phyloP scores from a whole-genome alignment of 2,329 filamentous ascomycete genomes.

The Akanthomyces uredinophilus region DNA sequence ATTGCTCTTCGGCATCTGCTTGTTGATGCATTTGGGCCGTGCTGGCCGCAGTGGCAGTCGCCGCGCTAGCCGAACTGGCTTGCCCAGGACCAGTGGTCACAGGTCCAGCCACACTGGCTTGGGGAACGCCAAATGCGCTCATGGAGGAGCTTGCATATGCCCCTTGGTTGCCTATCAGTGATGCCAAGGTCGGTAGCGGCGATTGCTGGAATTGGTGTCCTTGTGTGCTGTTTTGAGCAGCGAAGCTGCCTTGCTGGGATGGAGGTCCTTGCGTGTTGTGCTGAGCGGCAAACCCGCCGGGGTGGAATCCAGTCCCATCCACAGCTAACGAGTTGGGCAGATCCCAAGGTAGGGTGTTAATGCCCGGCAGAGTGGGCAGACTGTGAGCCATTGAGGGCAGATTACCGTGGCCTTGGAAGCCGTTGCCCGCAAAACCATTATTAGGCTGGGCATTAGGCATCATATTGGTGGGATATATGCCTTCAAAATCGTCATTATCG shows the following conservation, averaged over 20 bases:
- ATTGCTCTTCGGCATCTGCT: slow-evolving; percentile 19
- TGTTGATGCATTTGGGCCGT: slow-evolving; percentile 32
- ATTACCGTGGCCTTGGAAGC: neutral
- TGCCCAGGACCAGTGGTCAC: slow-evolving; percentile 20
- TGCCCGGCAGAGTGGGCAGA: slow-evolving; percentile 1
- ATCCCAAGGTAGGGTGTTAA: slow-evolving; percentile 3
- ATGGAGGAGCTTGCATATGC: slow-evolving; percentile 18
- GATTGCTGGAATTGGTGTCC: slow-evolving; percentile 19
- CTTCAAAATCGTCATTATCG: slow-evolving; percentile 41
- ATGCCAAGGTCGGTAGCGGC: slow-evolving; percentile 20
- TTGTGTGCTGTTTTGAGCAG: neutral
- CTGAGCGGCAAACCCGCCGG: neutral
- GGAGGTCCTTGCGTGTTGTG: slow-evolving; percentile 16
- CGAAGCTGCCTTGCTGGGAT: slow-evolving; percentile 13
- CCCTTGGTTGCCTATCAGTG: slow-evolving; percentile 26
- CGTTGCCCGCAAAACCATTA: neutral
- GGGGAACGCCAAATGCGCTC: slow-evolving; percentile 19
- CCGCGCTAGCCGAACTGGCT: slow-evolving; percentile 23
- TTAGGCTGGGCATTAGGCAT: slow-evolving; percentile 24
- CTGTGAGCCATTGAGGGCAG: slow-evolving; percentile 12
- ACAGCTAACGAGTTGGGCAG: neutral
- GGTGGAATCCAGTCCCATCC: neutral
- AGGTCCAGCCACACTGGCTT: slow-evolving; percentile 29
- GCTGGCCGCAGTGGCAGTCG: slow-evolving; percentile 28
- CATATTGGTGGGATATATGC: slow-evolving; percentile 35